These are phyloP conservation scores for Geranium rotundifolium DNA, from an alignment of 345 rosid genomes.

Conservation along the genomic window DNA sequence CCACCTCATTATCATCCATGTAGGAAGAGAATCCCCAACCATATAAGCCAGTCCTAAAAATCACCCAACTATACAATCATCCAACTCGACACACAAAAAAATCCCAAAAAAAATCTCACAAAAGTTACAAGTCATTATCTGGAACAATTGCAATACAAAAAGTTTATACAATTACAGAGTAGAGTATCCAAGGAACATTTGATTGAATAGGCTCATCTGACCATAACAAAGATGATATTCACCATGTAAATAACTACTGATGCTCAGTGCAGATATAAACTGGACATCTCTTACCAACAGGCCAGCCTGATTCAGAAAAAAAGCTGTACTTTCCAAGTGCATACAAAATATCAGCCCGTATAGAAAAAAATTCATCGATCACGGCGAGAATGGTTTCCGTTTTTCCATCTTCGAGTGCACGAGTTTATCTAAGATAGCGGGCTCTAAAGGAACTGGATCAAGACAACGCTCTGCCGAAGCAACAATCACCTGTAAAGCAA, in stretches of 20 bases:
- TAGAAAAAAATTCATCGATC: background rate
- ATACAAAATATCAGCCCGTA: background rate
- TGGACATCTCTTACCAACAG: too few species aligned
- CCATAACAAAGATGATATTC: background rate
- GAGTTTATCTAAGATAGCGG: constrained; percentile 86
- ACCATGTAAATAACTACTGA: background rate
- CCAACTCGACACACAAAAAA: too few species aligned
- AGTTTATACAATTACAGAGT: background rate
- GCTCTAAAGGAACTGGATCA: constrained; percentile 84
- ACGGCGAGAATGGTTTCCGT: constrained; percentile 14
- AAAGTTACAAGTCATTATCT: background rate
- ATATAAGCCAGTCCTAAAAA: too few species aligned
- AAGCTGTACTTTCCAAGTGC: background rate
- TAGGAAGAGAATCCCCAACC: too few species aligned
- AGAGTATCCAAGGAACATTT: background rate
- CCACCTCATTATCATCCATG: too few species aligned
- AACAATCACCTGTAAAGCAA: constrained; percentile 64
- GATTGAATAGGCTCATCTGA: background rate
- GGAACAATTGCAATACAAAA: too few species aligned
- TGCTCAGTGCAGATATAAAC: too few species aligned
- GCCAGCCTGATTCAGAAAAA: background rate
- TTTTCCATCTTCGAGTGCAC: constrained; percentile 76
- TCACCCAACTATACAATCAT: too few species aligned
- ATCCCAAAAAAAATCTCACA: background rate
- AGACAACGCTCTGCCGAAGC: constrained; percentile 91